phyloP scores from a whole-genome alignment of 2,329 filamentous ascomycete species.

The Diaporthe vexans region DNA sequence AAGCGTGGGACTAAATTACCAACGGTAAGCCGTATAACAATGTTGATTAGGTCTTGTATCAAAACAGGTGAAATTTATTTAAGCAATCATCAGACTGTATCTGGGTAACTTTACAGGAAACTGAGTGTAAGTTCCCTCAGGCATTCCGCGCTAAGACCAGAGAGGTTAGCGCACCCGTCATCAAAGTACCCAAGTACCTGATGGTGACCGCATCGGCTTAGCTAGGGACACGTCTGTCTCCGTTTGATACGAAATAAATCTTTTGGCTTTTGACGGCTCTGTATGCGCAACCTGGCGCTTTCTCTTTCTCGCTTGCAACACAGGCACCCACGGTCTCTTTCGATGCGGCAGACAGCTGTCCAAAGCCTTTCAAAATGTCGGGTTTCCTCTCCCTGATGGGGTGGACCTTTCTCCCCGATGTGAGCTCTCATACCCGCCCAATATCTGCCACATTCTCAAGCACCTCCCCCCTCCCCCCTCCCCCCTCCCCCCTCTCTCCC shows the following conservation, averaged over 20 bases:
- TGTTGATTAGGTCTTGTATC: too few relatives aligned
- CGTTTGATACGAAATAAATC: background rate
- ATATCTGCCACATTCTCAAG: background rate
- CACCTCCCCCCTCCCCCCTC: background rate
- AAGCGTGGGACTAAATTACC: background rate
- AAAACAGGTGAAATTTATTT: background rate
- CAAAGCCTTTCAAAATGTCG: conserved; percentile 57
- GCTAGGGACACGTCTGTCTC: conserved; percentile 30
- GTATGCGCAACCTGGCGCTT: conserved; percentile 14
- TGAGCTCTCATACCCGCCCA: conserved; percentile 49
- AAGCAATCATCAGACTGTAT: background rate
- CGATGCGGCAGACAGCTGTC: conserved; percentile 24
- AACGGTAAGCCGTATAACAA: background rate
- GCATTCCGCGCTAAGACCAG: background rate
- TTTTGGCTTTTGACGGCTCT: background rate
- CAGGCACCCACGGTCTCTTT: conserved; percentile 4
- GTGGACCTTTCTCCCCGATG: conserved; percentile 70
- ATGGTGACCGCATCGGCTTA: background rate
- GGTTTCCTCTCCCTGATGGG: conserved; percentile 66
- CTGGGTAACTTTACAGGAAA: too few relatives aligned
- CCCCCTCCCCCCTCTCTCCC: too few relatives aligned
- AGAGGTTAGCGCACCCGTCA: background rate
- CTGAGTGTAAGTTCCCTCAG: too few relatives aligned
- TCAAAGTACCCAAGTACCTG: conserved; percentile 13
- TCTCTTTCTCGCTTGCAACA: background rate